Conservation (phyloP, 306 rosid species). For the Boehmeria nivea region DNA sequence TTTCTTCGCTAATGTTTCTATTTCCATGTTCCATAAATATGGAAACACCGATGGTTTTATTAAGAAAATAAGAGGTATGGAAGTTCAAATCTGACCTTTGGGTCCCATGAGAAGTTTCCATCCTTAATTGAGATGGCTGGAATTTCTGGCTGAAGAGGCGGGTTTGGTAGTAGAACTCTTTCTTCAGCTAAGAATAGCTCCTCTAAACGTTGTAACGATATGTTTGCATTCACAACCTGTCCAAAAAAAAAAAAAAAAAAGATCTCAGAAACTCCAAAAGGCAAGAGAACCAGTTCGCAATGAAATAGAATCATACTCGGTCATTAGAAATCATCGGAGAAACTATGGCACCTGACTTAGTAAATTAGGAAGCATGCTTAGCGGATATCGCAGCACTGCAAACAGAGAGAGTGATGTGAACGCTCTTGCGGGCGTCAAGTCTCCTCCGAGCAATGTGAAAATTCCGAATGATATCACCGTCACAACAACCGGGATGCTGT, state of each 20-base stretch:
- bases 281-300: not conserved
- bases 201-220: constrained; percentile 78
- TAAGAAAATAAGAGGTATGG: not conserved
- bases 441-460: constrained; percentile 81
- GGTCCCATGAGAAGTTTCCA: constrained; percentile 82
- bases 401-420: constrained; percentile 84
- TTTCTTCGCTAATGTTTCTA: too few species aligned
- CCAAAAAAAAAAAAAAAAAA: constrained; percentile 22
- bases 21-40: too few species aligned
- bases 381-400: constrained; percentile 64
- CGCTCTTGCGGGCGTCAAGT: constrained; percentile 83
- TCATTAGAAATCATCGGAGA: constrained; percentile 9
- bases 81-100: constrained; percentile 40
- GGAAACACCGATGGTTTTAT: not conserved
- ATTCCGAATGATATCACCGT: constrained; percentile 65
- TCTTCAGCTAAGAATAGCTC: constrained; percentile 67
- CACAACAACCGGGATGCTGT: constrained; percentile 80
- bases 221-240: constrained; percentile 78
- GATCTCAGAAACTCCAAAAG: constrained; percentile 5
- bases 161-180: constrained; percentile 53
- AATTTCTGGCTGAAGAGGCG: constrained; percentile 54
- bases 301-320: too few species aligned
- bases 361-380: constrained; percentile 69
- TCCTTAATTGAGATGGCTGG: constrained; percentile 70
- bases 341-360: constrained; percentile 62